A percentile compares a stretch with the other conserved stretches of the same genome.
phyloP scores from a whole-genome alignment of 306 rosid genomes.

The Nissolia schottii region DNA sequence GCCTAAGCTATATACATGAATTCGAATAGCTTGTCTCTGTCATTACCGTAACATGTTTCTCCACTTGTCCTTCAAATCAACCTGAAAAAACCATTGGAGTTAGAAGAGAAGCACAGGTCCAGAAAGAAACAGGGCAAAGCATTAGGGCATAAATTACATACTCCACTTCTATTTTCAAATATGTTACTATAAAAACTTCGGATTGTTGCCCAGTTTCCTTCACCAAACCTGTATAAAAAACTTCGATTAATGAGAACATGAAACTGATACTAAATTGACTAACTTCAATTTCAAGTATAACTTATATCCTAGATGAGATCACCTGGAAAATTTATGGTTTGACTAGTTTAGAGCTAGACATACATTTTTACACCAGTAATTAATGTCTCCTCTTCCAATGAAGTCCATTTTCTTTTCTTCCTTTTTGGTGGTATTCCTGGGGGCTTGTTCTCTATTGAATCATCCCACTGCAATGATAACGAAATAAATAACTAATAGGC shows the following conservation, averaged over 20 bases:
- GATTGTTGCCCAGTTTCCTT: conserved; percentile 68
- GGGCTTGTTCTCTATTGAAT: conserved; percentile 47
- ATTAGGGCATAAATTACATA: conserved; percentile 24
- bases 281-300: not conserved
- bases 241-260: conserved; percentile 18
- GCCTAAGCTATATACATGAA: not conserved
- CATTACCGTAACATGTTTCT: conserved; percentile 55
- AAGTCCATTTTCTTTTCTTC: conserved; percentile 63
- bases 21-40: not conserved
- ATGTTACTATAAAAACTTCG: conserved; percentile 38
- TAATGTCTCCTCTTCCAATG: conserved; percentile 70
- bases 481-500: not conserved
- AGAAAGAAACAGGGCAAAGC: conserved; percentile 6
- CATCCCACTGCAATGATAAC: conserved; percentile 60
- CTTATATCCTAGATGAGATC: conserved; percentile 1
- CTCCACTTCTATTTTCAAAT: conserved; percentile 68
- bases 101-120: not conserved
- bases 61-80: conserved; percentile 95
- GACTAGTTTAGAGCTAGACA: conserved; percentile 23
- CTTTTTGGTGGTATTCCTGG: conserved; percentile 33
- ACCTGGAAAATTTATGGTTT: not conserved
- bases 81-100: conserved; percentile 38
- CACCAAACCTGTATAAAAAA: conserved; percentile 60
- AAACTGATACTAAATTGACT: not conserved
- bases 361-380: conserved; percentile 62